Evolutionary conservation across 1,284 basidiomycete genomes (phyloP).

Genomic region (Ustilago xerochloae): DNA sequence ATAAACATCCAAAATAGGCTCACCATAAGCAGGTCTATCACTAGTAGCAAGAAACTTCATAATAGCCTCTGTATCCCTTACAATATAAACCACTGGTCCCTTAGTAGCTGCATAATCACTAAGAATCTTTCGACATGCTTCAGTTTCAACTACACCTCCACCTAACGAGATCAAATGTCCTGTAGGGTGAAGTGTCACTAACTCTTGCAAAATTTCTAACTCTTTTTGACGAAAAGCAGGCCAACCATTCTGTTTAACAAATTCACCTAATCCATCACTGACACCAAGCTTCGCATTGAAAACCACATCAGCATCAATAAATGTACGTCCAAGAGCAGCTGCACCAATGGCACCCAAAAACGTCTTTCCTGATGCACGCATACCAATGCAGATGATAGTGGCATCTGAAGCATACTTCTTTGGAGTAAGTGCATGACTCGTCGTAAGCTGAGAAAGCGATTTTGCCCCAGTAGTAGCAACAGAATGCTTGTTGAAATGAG

Average conservation of each 20-base stretch:
- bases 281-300: conserved; percentile 76
- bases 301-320: conserved; percentile 86
- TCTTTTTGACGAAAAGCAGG: conserved; percentile 76
- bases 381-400: conserved; percentile 88
- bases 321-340: conserved; percentile 78
- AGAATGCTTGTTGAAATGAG: conserved; percentile 55
- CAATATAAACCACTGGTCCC: conserved; percentile 79
- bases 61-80: conserved; percentile 78
- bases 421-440: conserved; percentile 43
- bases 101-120: conserved; percentile 75
- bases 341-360: conserved; percentile 86
- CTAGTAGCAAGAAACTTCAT: conserved; percentile 86
- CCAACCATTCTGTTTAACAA: conserved; percentile 82
- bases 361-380: conserved; percentile 97
- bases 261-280: conserved; percentile 75
- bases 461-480: conserved; percentile 19
- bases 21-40: conserved; percentile 78
- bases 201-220: conserved; percentile 67
- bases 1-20: conserved; percentile 82
- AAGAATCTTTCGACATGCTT: conserved; percentile 74
- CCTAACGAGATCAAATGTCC: conserved; percentile 79
- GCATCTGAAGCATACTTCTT: conserved; percentile 71
- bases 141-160: conserved; percentile 91
- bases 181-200: conserved; percentile 66
- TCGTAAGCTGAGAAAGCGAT: conserved; percentile 20